phyloP scores from a whole-genome alignment of 352 stramenopile species.

The Pythium angustatum region DNA sequence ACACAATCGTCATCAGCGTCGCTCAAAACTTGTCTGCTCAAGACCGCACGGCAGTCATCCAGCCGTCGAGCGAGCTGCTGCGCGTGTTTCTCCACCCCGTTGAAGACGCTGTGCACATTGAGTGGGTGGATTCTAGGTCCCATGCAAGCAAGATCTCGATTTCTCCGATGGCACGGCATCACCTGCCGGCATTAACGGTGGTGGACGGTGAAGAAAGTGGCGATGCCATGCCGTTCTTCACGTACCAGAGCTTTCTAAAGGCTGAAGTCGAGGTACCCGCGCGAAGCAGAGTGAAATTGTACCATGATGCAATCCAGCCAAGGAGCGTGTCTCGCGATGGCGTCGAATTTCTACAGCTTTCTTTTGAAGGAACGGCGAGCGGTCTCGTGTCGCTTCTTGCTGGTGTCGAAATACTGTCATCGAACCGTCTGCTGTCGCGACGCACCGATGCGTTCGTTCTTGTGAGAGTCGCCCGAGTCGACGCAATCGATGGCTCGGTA shows the following conservation, averaged over 20 bases:
- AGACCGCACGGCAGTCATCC: neutral
- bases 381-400: constrained; percentile 7
- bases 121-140: constrained; percentile 21
- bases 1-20: constrained; percentile 40
- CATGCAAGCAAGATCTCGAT: neutral
- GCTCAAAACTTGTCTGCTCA: neutral
- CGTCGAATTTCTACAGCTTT: neutral
- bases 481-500: neutral
- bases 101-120: constrained; percentile 32
- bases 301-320: neutral
- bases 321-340: neutral
- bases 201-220: constrained; percentile 9
- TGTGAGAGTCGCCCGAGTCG: neutral
- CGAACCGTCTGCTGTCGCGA: neutral
- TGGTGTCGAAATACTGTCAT: neutral
- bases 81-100: constrained; percentile 38
- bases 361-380: constrained; percentile 11
- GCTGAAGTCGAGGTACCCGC: neutral
- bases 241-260: constrained; percentile 1
- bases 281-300: constrained; percentile 1
- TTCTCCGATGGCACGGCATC: neutral
- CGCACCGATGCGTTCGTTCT: neutral
- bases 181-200: constrained; percentile 2
- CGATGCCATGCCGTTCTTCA: constrained; percentile 3
- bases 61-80: constrained; percentile 27